Conservation (phyloP, 768 basidiomycete species). For the Pulveroboletus ravenelii region DNA sequence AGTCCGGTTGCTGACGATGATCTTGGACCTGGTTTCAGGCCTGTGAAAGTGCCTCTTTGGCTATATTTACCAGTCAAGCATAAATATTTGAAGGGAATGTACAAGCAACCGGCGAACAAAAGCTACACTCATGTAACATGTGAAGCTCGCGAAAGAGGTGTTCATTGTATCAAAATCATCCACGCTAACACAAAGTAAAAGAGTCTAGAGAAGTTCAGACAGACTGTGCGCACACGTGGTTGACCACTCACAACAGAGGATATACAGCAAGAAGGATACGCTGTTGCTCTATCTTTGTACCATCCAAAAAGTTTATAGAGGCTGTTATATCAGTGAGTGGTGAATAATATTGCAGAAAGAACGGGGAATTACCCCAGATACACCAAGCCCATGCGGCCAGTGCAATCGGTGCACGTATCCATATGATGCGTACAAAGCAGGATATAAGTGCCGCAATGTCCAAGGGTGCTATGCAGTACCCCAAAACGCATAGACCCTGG, state of each 20-base stretch:
- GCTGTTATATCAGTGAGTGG: constrained; percentile 42
- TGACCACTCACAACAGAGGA: constrained; percentile 72
- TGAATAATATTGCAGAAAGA: neutral
- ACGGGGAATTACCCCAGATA: constrained; percentile 74
- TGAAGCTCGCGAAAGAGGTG: neutral
- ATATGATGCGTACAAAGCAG: constrained; percentile 80
- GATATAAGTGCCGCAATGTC: constrained; percentile 86
- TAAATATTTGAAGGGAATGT: neutral
- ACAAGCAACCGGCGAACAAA: constrained; percentile 2
- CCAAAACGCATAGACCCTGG: constrained; percentile 90
- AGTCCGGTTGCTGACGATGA: no score
- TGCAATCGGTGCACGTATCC: constrained; percentile 82
- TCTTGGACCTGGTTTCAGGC: neutral
- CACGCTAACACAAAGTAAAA: constrained; percentile 94
- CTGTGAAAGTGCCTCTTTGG: neutral
- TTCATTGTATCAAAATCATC: constrained; percentile 92
- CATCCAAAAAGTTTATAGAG: constrained; percentile 92
- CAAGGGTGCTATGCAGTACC: constrained; percentile 93
- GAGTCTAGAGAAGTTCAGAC: constrained; percentile 43
- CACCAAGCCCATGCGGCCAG: constrained; percentile 91
- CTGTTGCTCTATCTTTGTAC: constrained; percentile 88
- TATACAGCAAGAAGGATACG: constrained; percentile 92
- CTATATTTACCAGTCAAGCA: constrained; percentile 1
- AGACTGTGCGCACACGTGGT: neutral
- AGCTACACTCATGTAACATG: constrained; percentile 14